Conservation (phyloP, 2,329 filamentous ascomycete genomes). For the Grosmannia clavigera region DNA sequence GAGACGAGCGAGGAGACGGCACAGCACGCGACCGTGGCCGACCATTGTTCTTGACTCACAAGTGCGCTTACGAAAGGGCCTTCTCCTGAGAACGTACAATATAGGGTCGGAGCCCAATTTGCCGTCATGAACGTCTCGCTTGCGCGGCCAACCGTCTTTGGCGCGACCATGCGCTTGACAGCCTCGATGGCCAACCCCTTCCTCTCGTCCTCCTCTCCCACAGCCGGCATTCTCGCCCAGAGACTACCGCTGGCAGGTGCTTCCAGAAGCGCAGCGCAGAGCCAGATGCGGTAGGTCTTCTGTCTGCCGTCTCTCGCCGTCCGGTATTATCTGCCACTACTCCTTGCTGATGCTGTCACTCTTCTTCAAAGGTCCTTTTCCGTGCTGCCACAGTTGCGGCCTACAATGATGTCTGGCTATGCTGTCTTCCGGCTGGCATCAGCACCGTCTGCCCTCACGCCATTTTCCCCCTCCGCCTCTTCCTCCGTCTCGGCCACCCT, state of each 20-base stretch:
- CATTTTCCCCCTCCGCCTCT: neutral
- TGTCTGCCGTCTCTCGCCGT: neutral
- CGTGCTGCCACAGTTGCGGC: constrained; percentile 10
- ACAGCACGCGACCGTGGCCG: neutral
- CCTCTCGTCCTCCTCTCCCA: neutral
- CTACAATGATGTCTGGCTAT: constrained; percentile 3
- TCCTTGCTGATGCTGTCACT: neutral
- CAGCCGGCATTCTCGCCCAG: neutral
- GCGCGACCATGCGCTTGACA: neutral
- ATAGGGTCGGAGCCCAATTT: neutral
- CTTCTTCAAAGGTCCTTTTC: constrained; percentile 18
- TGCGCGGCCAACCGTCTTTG: neutral
- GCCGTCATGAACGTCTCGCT: constrained; percentile 1
- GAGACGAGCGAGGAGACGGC: neutral
- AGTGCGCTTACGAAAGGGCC: neutral
- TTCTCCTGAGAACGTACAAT: neutral
- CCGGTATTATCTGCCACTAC: neutral
- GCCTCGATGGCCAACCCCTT: neutral
- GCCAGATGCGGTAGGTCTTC: neutral
- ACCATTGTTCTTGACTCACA: neutral
- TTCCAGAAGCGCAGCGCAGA: neutral
- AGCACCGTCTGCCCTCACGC: neutral
- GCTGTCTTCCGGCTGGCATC: constrained; percentile 6
- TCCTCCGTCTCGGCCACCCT: constrained; percentile 14
- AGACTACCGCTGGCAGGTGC: neutral